Conservation (phyloP, 345 rosid species). For the Eucalyptus cloeziana region DNA sequence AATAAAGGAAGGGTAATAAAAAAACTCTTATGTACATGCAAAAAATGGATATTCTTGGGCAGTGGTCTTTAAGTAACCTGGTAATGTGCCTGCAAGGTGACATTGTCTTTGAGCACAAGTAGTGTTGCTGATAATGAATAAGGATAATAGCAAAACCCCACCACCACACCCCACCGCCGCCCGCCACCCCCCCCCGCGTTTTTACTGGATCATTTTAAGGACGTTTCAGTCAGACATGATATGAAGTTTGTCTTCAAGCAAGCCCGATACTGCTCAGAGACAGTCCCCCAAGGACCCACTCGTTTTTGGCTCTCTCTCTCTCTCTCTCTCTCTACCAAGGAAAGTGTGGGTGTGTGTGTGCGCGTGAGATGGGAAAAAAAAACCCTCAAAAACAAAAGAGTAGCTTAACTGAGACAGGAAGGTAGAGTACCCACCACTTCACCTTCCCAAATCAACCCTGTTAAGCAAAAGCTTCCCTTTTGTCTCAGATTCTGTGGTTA, state of each 20-base stretch:
- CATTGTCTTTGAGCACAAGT: background rate
- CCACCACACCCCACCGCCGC: no score
- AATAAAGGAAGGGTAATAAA: background rate
- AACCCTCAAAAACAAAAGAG: background rate
- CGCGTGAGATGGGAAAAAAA: background rate
- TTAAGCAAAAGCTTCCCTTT: background rate
- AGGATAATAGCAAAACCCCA: background rate
- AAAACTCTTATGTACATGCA: background rate
- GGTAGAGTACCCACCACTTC: constrained; percentile 33
- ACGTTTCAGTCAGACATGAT: background rate
- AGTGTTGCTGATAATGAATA: background rate
- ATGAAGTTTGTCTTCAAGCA: background rate
- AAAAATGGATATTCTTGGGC: background rate
- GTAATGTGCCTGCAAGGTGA: background rate
- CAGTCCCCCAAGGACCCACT: background rate
- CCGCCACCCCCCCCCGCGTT: no score
- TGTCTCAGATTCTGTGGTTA: background rate
- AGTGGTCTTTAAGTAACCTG: background rate
- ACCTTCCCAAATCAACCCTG: constrained; percentile 10
- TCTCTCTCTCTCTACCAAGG: background rate
- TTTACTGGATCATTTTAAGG: background rate
- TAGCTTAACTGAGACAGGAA: constrained; percentile 11
- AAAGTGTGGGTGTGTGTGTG: background rate
- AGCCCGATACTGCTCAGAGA: background rate
- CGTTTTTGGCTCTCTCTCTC: background rate